Base-by-base conservation (phyloP, 2,329 filamentous ascomycete genomes). In the Emydomyces testavorans region DNA sequence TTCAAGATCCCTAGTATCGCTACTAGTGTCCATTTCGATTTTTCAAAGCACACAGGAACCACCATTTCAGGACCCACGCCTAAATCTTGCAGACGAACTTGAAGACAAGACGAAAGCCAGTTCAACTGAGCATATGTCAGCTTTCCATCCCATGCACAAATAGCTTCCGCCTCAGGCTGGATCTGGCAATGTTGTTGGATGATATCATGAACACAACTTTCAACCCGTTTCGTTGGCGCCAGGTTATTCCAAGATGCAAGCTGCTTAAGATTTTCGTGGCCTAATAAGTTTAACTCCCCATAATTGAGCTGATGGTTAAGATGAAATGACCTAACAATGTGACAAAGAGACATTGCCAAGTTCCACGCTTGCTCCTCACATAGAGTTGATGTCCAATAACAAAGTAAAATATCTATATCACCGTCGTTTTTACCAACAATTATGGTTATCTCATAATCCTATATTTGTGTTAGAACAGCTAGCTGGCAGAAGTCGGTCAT, bases 121-220 rank as follows among this genome's bases (percentile, higher is more conserved):
- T 57, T 50, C 18, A 56, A 29, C 26, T 53, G 42, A 16, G 35
- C 31, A 38, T 51, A 57, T 34, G 50, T 53, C 11, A 53, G 48
- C 13, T 20, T 40, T 13, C 51, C 54, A 29, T 60, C 57, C 53
- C 54, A 58, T 11, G 56, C 51, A 34, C 48, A 43, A 11, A 60
- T 48, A 1, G 58, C 58, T n/a, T 46, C 37, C 20, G 41, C 38
- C 24, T 50, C 41, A 13, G 55, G 55, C n/a, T 48, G 47, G 3
- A 37, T 11, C 6, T 16, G 11, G 21, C 46, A 53, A 28, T 39
- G 52, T 36, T 46, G 26, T 13, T 45, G 32, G 13, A 60, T 51
- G 15, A 58, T 11, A 6, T 58, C 49, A 35, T 59, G 57, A 11
- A 56, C 43, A 37, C 47, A 47, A 37, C 21, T 15, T 15, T 48